A percentile compares a stretch with the other conserved stretches of the same genome.
These are phyloP conservation scores for Prunus yedoensis DNA, from an alignment of 331 rosid genomes.

Conservation along the genomic window DNA sequence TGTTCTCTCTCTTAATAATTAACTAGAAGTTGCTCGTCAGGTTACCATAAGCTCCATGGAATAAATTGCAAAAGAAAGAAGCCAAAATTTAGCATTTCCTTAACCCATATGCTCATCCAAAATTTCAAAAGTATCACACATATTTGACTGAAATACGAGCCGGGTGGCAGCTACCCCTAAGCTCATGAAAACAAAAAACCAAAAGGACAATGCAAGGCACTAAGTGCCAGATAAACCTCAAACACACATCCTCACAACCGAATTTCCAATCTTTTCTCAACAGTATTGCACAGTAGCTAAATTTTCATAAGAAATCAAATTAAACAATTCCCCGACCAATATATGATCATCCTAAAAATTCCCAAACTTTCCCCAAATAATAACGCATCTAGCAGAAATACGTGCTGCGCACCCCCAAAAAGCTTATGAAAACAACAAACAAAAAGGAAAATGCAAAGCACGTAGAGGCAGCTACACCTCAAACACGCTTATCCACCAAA, in stretches of 20 bases:
- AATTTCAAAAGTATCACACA: not conserved
- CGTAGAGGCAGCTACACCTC: constrained; percentile 2
- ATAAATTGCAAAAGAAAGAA: not conserved
- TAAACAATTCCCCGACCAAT: not conserved
- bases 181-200: not conserved
- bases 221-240: constrained; percentile 5
- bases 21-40: not conserved
- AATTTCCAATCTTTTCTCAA: not conserved
- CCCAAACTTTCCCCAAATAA: not conserved
- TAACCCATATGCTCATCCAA: not conserved
- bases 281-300: not conserved
- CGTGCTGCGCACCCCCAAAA: not conserved
- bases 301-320: constrained; percentile 10
- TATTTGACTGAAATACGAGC: not conserved
- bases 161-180: constrained; percentile 2
- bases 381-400: not conserved
- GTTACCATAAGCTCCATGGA: not conserved
- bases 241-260: constrained; percentile 10
- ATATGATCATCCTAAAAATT: not conserved
- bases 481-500: constrained; percentile 10
- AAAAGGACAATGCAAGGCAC: constrained; percentile 13
- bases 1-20: not conserved
- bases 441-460: constrained; percentile 18
- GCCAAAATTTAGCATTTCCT: constrained; percentile 1
- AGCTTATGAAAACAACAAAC: not conserved